A percentile compares a stretch with the other conserved stretches of the same genome.
phyloP scores from a whole-genome alignment of 148 eudicot species.

The Polygonum maritimum region DNA sequence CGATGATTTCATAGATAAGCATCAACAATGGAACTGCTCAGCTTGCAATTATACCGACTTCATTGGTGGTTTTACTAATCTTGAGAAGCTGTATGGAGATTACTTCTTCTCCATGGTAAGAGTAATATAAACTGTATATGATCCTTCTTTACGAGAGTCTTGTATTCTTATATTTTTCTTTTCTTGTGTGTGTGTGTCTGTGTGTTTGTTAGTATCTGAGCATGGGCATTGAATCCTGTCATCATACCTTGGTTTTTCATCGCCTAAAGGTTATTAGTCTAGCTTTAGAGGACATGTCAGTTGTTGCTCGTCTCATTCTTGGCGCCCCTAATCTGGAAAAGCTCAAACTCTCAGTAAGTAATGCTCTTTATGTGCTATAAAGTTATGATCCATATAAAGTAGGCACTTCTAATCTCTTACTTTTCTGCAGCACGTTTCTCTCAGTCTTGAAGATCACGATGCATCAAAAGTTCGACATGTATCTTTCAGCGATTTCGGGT shows the following conservation, averaged over 20 bases:
- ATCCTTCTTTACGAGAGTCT: neutral
- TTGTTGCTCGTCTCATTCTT: constrained; percentile 35
- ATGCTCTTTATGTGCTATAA: neutral
- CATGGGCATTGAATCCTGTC: constrained; percentile 52
- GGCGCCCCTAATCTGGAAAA: constrained; percentile 39
- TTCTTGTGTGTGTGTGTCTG: neutral
- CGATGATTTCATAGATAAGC: too few species aligned
- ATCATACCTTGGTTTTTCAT: constrained; percentile 28
- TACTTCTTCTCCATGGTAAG: constrained; percentile 60
- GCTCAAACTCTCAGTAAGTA: constrained; percentile 74
- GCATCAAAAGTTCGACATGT: neutral
- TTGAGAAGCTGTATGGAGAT: constrained; percentile 49
- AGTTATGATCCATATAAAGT: too few species aligned
- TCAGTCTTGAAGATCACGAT: too few species aligned
- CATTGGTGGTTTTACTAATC: constrained; percentile 56
- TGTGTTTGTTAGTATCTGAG: constrained; percentile 49
- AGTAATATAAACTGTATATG: neutral
- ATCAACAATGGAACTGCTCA: constrained; percentile 34
- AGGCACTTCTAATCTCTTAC: constrained; percentile 13
- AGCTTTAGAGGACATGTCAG: constrained; percentile 57
- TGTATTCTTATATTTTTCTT: neutral
- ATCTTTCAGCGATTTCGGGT: neutral
- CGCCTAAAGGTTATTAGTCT: constrained; percentile 50
- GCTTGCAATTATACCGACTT: constrained; percentile 53
- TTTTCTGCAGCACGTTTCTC: constrained; percentile 16